Conservation (phyloP, 2,329 filamentous ascomycete species). For the Fusarium papillatum region DNA sequence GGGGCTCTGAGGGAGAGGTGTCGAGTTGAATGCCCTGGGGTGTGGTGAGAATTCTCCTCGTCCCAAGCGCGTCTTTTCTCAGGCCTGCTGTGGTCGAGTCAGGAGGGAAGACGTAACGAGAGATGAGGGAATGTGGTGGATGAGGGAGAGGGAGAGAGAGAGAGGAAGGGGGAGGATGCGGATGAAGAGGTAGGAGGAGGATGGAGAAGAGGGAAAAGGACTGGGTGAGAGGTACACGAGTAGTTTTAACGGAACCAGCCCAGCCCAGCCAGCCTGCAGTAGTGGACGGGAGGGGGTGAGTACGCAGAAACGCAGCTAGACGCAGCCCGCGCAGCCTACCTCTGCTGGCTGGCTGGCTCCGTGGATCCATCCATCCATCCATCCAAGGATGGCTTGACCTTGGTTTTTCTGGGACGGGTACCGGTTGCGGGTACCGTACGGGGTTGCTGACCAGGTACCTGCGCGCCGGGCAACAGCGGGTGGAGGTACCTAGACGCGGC, state of each 20-base stretch:
- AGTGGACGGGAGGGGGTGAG: constrained; percentile 12
- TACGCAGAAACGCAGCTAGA: constrained; percentile 10
- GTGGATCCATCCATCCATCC: neutral
- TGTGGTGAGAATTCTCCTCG: constrained; percentile 49
- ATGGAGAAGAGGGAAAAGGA: constrained; percentile 68
- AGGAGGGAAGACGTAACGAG: constrained; percentile 62
- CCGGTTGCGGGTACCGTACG: constrained; percentile 31
- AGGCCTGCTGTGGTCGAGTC: constrained; percentile 54
- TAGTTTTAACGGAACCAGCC: constrained; percentile 52
- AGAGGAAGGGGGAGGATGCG: constrained; percentile 55
- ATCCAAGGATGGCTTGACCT: constrained; percentile 8
- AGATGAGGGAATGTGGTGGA: constrained; percentile 67
- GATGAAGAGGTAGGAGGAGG: constrained; percentile 66
- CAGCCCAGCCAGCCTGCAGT: constrained; percentile 18
- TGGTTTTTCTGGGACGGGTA: constrained; percentile 34
- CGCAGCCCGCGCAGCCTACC: neutral
- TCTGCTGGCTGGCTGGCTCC: neutral
- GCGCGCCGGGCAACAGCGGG: constrained; percentile 36
- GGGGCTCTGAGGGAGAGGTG: constrained; percentile 34
- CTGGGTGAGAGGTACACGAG: constrained; percentile 61
- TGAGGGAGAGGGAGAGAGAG: constrained; percentile 44
- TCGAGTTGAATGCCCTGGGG: constrained; percentile 39
- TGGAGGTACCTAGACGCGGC: constrained; percentile 31
- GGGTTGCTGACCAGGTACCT: constrained; percentile 31
- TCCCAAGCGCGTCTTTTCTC: constrained; percentile 49